These are phyloP conservation scores for Xylaria sp. DNA, from an alignment of 2,329 filamentous ascomycete species.

Conservation along the genomic window DNA sequence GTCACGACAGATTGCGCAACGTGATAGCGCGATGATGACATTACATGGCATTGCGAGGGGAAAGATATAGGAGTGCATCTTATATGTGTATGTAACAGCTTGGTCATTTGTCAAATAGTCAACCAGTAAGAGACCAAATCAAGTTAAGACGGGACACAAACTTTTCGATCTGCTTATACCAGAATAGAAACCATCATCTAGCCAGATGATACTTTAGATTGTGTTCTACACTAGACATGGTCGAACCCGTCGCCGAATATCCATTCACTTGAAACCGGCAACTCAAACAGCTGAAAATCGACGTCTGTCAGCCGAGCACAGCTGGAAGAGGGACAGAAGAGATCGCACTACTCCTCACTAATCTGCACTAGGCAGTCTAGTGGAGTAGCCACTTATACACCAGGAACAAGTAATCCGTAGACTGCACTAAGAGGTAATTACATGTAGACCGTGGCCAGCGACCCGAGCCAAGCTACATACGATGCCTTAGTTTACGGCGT, in stretches of 20 bases:
- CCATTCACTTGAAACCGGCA: slow-evolving; percentile 11
- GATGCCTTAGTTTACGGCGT: slow-evolving; percentile 16
- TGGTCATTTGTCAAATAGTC: slow-evolving; percentile 19
- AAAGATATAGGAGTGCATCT: slow-evolving; percentile 14
- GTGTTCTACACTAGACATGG: slow-evolving; percentile 2
- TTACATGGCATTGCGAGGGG: not conserved
- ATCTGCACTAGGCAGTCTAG: not conserved
- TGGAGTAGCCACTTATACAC: not conserved
- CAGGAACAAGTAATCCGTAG: not conserved
- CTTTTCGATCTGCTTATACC: not conserved
- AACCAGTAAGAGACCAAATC: slow-evolving; percentile 6
- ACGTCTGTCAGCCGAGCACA: not conserved
- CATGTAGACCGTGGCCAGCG: no score
- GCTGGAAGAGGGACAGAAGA: not conserved
- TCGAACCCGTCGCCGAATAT: slow-evolving; percentile 22
- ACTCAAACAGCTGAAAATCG: not conserved
- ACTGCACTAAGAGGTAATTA: not conserved
- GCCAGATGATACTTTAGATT: not conserved
- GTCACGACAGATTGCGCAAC: slow-evolving; percentile 34
- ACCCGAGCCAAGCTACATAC: not conserved
- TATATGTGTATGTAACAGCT: slow-evolving; percentile 13
- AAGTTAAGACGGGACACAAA: slow-evolving; percentile 5
- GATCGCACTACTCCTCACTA: slow-evolving; percentile 1
- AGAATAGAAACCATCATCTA: slow-evolving; percentile 14
- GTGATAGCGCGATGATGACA: slow-evolving; percentile 26